Evolutionary conservation across 345 rosid genomes (phyloP).

Genomic region (Geranium rotundifolium): DNA sequence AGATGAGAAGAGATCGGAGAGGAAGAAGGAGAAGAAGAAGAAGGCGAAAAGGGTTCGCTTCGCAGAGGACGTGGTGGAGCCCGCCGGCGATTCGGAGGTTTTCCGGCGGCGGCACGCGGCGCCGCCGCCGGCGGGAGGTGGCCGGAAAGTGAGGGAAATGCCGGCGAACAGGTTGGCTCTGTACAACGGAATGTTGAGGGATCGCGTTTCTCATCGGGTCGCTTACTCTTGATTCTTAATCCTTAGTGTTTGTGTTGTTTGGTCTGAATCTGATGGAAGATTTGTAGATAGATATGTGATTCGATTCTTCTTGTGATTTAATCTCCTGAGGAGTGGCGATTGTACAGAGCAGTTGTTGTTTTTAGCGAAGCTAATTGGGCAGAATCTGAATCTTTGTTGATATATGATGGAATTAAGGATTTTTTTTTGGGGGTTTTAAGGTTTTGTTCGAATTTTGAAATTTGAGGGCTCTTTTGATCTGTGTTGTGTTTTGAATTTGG

Average conservation of each 20-base stretch:
- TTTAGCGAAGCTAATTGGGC: too few relatives aligned
- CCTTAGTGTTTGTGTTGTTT: not conserved
- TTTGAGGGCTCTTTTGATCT: too few relatives aligned
- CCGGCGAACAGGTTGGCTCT: conserved; percentile 64
- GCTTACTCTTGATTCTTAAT: conserved; percentile 24
- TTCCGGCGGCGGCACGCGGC: conserved; percentile 25
- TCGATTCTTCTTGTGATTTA: too few relatives aligned
- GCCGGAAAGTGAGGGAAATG: conserved; percentile 23
- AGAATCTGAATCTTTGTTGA: too few relatives aligned
- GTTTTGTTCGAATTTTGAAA: too few relatives aligned
- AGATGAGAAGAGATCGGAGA: conserved; percentile 21
- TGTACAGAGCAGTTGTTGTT: not conserved
- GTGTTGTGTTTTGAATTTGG: too few relatives aligned
- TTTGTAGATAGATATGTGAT: not conserved
- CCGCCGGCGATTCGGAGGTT: conserved; percentile 31
- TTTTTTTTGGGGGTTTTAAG: too few relatives aligned
- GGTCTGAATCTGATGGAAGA: too few relatives aligned
- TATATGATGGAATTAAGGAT: too few relatives aligned
- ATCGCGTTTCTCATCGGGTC: conserved; percentile 41
- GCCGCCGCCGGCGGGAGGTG: conserved; percentile 2
- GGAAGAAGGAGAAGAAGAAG: conserved; percentile 17
- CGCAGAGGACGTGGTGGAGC: conserved; percentile 52
- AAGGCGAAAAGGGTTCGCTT: conserved; percentile 45
- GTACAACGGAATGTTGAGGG: conserved; percentile 55
- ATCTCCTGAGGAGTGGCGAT: not conserved